phyloP scores from a whole-genome alignment of 23 red algal species.

The Gracilaria gracilis region DNA sequence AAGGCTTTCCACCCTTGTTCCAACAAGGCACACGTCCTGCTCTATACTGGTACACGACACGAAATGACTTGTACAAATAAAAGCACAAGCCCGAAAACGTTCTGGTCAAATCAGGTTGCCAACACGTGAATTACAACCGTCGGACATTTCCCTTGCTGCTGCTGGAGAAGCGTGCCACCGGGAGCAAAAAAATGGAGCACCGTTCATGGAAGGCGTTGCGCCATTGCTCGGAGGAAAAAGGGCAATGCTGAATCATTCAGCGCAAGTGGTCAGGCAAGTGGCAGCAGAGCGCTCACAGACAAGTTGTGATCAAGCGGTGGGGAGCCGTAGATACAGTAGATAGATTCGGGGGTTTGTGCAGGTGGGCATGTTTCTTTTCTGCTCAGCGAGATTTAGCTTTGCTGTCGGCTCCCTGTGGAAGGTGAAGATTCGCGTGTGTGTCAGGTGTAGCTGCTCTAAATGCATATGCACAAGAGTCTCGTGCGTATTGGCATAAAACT shows the following conservation, averaged over 20 bases:
- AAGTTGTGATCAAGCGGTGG: too few relatives aligned
- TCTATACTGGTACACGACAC: not conserved
- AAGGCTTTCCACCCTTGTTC: not conserved
- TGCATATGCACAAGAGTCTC: too few relatives aligned
- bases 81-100: not conserved
- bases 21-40: not conserved
- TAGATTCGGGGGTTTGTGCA: not conserved
- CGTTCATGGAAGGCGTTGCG: too few relatives aligned
- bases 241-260: too few relatives aligned
- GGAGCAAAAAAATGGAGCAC: too few relatives aligned
- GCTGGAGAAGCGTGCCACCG: not conserved
- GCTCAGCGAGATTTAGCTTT: not conserved
- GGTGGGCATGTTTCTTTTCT: not conserved
- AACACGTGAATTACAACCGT: slow-evolving; percentile 1
- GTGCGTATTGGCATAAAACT: too few relatives aligned
- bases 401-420: not conserved
- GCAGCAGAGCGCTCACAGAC: too few relatives aligned
- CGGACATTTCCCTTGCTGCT: not conserved
- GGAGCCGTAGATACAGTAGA: too few relatives aligned
- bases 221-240: too few relatives aligned
- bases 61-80: not conserved
- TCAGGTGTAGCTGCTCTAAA: not conserved
- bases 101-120: too few relatives aligned
- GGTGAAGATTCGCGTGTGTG: not conserved
- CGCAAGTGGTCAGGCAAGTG: too few relatives aligned